Percentiles rank a stretch among this genome's conserved stretches.
These are phyloP conservation scores for Prunella vulgaris DNA, from an alignment of 257 asterid genomes.

Conservation along the genomic window DNA sequence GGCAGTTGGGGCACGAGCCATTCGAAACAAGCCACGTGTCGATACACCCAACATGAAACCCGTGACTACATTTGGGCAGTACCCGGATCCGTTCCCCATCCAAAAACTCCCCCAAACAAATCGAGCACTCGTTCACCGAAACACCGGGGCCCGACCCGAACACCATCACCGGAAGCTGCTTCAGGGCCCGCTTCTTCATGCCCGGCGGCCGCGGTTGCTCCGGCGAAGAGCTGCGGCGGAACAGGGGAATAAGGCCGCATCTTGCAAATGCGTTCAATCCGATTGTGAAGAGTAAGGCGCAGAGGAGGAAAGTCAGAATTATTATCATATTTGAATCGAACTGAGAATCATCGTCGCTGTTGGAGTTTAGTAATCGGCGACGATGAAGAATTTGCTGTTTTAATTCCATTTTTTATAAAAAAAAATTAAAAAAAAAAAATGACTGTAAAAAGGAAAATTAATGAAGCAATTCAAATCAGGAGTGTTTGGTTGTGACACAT, in stretches of 20 bases:
- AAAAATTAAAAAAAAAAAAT: no score
- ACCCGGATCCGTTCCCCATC: slow-evolving; percentile 35
- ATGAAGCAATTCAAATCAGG: no score
- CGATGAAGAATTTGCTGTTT: background rate
- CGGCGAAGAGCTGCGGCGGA: slow-evolving; percentile 3
- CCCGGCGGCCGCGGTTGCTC: slow-evolving; percentile 10
- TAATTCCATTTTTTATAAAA: background rate
- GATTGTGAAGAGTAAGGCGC: slow-evolving; percentile 21
- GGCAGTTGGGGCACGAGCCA: slow-evolving; percentile 35
- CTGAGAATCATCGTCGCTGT: slow-evolving; percentile 1
- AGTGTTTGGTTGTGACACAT: background rate
- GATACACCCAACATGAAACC: slow-evolving; percentile 31
- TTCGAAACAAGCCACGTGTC: slow-evolving; percentile 35
- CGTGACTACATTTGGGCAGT: slow-evolving; percentile 32
- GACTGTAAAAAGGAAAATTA: no score
- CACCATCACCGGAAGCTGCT: slow-evolving; percentile 21
- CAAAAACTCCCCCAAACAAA: slow-evolving; percentile 32
- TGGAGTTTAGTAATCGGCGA: slow-evolving; percentile 5
- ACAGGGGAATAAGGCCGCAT: slow-evolving; percentile 2
- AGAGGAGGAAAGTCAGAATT: slow-evolving; percentile 26
- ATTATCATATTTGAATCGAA: slow-evolving; percentile 31
- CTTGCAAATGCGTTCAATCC: slow-evolving; percentile 24
- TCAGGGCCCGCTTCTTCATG: slow-evolving; percentile 17
- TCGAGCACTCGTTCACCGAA: slow-evolving; percentile 21
- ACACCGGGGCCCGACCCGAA: slow-evolving; percentile 13